A percentile compares a stretch with the other conserved stretches of the same genome.
Conservation (phyloP, 371 early-diverging fungal genomes). For the Coemansia sp. region DNA sequence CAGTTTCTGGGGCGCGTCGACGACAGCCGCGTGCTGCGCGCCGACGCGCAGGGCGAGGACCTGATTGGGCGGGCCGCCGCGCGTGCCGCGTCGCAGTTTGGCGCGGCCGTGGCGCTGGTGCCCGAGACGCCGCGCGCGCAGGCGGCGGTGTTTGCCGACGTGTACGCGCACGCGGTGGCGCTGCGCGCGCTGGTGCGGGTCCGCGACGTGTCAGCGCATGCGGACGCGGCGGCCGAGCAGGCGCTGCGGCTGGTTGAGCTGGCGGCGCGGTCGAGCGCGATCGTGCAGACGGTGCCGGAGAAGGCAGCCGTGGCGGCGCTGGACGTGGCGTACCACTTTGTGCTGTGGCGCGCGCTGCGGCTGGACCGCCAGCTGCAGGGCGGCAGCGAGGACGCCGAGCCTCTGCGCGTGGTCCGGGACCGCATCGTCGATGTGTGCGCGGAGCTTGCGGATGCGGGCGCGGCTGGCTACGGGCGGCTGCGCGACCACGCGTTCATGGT, state of each 20-base stretch:
- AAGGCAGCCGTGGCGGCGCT: constrained; percentile 25
- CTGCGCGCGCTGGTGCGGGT: constrained; percentile 30
- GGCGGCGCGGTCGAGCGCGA: constrained; percentile 7
- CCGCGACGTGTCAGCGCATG: constrained; percentile 18
- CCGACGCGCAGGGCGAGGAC: neutral
- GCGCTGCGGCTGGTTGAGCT: constrained; percentile 17
- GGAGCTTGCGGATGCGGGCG: constrained; percentile 15
- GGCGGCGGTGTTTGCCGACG: constrained; percentile 15
- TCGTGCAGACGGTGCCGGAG: constrained; percentile 16
- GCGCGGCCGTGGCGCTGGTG: constrained; percentile 17
- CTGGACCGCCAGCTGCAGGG: constrained; percentile 12
- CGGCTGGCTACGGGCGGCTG: constrained; percentile 9
- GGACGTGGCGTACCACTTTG: constrained; percentile 24
- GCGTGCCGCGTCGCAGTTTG: constrained; percentile 12
- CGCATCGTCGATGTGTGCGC: constrained; percentile 10
- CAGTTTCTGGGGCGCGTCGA: constrained; percentile 39
- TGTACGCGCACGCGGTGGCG: constrained; percentile 20
- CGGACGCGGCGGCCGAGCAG: constrained; percentile 10
- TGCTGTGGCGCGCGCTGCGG: constrained; percentile 36
- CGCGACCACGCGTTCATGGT: constrained; percentile 41
- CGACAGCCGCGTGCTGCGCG: constrained; percentile 22
- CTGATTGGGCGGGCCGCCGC: constrained; percentile 22
- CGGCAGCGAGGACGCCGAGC: neutral
- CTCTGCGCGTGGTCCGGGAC: constrained; percentile 21
- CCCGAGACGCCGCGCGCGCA: constrained; percentile 13